Conservation (phyloP, 2,329 filamentous ascomycete genomes). For the Penicillium psychrosexuale region DNA sequence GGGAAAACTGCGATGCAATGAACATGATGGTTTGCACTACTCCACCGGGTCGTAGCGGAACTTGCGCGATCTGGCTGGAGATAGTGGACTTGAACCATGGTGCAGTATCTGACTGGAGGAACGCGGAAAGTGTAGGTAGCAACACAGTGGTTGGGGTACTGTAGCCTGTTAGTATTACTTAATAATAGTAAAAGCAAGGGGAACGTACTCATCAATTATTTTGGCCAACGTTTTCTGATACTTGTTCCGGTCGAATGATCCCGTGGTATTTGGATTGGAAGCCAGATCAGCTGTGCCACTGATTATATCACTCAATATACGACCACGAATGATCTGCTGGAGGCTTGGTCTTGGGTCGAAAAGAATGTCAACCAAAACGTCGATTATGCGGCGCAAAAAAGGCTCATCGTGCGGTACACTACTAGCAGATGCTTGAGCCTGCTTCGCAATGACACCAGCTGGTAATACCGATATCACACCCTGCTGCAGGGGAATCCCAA, state of each 20-base stretch:
- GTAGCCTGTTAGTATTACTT: constrained; percentile 14
- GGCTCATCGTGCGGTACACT: constrained; percentile 27
- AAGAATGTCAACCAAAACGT: constrained; percentile 29
- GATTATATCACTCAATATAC: constrained; percentile 43
- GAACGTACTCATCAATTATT: constrained; percentile 37
- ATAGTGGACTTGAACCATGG: constrained; percentile 41
- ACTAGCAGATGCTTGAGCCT: constrained; percentile 17
- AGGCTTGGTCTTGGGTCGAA: constrained; percentile 36
- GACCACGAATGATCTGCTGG: constrained; percentile 38
- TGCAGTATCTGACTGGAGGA: constrained; percentile 36
- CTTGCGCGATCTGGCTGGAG: constrained; percentile 36
- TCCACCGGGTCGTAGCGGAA: constrained; percentile 41
- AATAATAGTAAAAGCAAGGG: neutral
- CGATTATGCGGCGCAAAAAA: constrained; percentile 33
- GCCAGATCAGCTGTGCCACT: constrained; percentile 39
- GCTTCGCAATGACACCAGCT: constrained; percentile 42
- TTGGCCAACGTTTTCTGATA: constrained; percentile 27
- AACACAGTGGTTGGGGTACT: constrained; percentile 38
- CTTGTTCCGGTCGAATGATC: constrained; percentile 11
- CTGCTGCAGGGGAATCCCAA: constrained; percentile 45
- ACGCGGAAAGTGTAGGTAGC: constrained; percentile 37
- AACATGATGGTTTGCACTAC: constrained; percentile 45
- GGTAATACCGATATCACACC: constrained; percentile 45
- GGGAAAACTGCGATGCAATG: constrained; percentile 42
- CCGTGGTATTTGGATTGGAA: constrained; percentile 33